These are phyloP conservation scores for Pseudogymnoascus sp. DNA, from an alignment of 2,329 filamentous ascomycete genomes.

Conservation along the genomic window DNA sequence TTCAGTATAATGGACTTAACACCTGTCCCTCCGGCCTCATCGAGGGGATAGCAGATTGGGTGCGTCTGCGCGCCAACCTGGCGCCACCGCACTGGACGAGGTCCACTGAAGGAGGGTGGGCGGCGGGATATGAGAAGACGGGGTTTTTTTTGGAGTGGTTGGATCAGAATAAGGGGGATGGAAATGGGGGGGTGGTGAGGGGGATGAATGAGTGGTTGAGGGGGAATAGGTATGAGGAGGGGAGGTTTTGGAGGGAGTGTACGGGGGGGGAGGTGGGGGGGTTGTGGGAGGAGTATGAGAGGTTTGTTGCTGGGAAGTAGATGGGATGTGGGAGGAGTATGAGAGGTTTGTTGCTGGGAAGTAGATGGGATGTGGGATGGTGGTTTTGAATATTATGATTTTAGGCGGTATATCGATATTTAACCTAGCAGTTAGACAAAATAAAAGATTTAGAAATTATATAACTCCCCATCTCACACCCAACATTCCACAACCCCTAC, in stretches of 20 bases:
- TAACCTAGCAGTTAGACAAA: too few species aligned
- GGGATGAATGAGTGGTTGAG: conserved; percentile 61
- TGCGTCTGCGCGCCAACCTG: conserved; percentile 65
- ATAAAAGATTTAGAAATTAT: too few species aligned
- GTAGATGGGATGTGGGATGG: conserved; percentile 22
- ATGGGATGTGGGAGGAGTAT: conserved; percentile 18
- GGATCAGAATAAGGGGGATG: conserved; percentile 55
- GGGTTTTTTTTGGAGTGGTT: conserved; percentile 87
- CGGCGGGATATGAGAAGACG: conserved; percentile 82
- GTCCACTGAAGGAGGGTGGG: conserved; percentile 55
- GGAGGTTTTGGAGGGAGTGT: conserved; percentile 58
- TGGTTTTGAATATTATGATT: too few species aligned
- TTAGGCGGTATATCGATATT: too few species aligned
- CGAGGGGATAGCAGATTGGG: conserved; percentile 91
- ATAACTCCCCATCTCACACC: too few species aligned
- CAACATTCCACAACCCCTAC: too few species aligned
- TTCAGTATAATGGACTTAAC: conserved; percentile 64
- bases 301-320: conserved; percentile 26
- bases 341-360: conserved; percentile 28
- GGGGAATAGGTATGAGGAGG: conserved; percentile 54
- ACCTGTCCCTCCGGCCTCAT: conserved; percentile 67
- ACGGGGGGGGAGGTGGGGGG: conserved; percentile 58
- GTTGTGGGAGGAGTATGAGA: conserved; percentile 68
- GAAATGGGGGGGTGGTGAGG: conserved; percentile 44
- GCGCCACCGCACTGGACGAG: conserved; percentile 77